Base-by-base conservation (phyloP, 495 filamentous ascomycete genomes). In the Aspergillus hancockii region DNA sequence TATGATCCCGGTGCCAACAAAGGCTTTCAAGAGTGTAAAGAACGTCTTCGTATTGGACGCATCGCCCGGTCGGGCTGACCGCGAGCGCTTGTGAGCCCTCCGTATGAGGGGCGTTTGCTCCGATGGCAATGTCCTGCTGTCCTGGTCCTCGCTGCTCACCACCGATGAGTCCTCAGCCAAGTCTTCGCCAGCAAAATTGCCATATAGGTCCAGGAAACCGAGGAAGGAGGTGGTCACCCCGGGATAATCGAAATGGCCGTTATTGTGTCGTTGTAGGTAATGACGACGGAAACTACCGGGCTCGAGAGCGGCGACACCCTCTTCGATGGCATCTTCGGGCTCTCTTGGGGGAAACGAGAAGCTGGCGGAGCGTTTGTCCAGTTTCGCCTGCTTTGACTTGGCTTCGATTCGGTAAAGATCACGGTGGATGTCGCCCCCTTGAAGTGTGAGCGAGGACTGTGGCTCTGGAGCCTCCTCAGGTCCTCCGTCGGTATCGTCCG, bases 1-100 rank as follows among this genome's bases (percentile, higher is more conserved):
- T 31, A 97, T 79, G 4, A 97, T 92, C 10, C 92, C 92, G 3
- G 92, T 96, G 3, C 92, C 92, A 50, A 97, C 90, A 63, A 97
- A 97, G 8, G 90, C 92, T 74, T 97, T 97, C 49, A 97, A 80
- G 41, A 97, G 79, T 4, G 85, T 88, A 64, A 90, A 88, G 70
- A 90, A 89, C 7, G 88, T 83, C 69, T 85, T 85, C 16, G 71
- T 64, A 16, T 79, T 82, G n/a, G 77, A 78, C 0, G 87, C 84
- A 65, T 84, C 82, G 7, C 82, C 85, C 4, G 77, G 71, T 28
- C 71, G 76, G 18, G 41, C 64, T 21, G 68, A 64, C 30, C 78
- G 70, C 6, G 79, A 77, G 47, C 67, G 75, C 65, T 70, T 79
- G 7, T 81, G 75, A 14, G 75, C 67, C 2, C 76, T 74, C 38